Conservation (phyloP, 73 alveolate species). For the Paramecium tetraurelia region DNA sequence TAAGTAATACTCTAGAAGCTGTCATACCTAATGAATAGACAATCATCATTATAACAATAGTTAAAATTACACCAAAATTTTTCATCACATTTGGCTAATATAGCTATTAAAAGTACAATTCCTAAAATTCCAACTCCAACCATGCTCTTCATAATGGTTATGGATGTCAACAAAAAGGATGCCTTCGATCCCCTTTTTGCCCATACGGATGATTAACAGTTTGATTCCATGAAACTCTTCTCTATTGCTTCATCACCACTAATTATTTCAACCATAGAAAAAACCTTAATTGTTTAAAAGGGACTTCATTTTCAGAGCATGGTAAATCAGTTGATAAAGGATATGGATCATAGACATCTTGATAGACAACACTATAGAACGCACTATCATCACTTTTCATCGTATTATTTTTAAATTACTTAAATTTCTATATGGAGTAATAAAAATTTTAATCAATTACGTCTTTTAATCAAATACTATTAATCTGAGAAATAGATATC, state of each 20-base stretch:
- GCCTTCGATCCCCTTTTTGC: slow-evolving; percentile 40
- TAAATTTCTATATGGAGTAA: background rate
- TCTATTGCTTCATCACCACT: slow-evolving; percentile 49
- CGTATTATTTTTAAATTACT: background rate
- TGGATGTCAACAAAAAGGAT: slow-evolving; percentile 1
- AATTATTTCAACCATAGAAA: background rate
- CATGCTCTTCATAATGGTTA: slow-evolving; percentile 43
- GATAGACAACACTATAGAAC: background rate
- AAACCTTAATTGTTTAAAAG: background rate
- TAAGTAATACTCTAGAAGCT: background rate
- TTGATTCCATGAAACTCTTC: slow-evolving; percentile 1
- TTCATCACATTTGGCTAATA: slow-evolving; percentile 25
- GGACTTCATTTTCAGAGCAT: background rate
- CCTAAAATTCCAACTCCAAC: slow-evolving; percentile 53
- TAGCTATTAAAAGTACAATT: background rate
- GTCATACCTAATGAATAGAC: background rate
- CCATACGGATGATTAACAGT: slow-evolving; percentile 34
- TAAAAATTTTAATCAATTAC: background rate
- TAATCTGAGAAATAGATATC: no score
- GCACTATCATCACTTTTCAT: background rate
- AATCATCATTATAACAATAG: background rate
- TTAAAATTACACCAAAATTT: slow-evolving; percentile 1
- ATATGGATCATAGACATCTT: background rate
- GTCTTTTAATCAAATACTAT: background rate
- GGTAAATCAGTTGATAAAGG: background rate